Evolutionary conservation across 768 basidiomycete genomes (phyloP).

Genomic region (Crucibulum laeve): DNA sequence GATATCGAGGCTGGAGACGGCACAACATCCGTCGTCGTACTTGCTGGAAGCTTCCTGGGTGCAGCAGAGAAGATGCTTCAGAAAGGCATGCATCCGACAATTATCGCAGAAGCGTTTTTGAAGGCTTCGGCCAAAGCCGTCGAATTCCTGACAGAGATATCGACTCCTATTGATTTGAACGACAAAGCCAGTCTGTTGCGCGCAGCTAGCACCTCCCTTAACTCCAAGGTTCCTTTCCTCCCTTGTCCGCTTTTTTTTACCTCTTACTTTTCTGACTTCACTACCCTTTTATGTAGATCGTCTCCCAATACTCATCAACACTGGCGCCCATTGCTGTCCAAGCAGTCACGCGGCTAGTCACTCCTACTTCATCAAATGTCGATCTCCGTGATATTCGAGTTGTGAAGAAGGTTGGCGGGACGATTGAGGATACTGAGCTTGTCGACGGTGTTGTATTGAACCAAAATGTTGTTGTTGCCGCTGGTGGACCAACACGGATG

Average conservation of each 20-base stretch:
- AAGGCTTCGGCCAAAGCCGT: conserved; percentile 91
- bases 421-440: conserved; percentile 97
- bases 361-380: conserved; percentile 87
- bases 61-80: conserved; percentile 96
- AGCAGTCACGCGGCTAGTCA: conserved; percentile 89
- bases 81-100: conserved; percentile 97
- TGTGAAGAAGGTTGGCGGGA: conserved; percentile 98
- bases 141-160: conserved; percentile 90
- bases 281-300: conserved; percentile 56
- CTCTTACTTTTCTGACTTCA: conserved; percentile 3
- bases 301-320: conserved; percentile 97
- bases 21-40: conserved; percentile 94
- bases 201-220: conserved; percentile 92
- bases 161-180: conserved; percentile 85
- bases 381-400: conserved; percentile 95
- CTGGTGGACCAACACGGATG: conserved; percentile 90
- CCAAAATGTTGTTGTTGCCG: conserved; percentile 87
- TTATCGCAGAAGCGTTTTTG: conserved; percentile 93
- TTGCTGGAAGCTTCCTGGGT: conserved; percentile 88
- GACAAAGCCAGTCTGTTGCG: conserved; percentile 83
- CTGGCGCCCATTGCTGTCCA: conserved; percentile 98
- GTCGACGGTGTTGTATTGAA: conserved; percentile 96
- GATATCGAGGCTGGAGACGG: conserved; percentile 99
- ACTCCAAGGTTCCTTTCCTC: conserved; percentile 73
- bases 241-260: conserved; percentile 1